Evolutionary conservation across 306 rosid genomes (phyloP).

Genomic region (Elaeagnus macrophylla): DNA sequence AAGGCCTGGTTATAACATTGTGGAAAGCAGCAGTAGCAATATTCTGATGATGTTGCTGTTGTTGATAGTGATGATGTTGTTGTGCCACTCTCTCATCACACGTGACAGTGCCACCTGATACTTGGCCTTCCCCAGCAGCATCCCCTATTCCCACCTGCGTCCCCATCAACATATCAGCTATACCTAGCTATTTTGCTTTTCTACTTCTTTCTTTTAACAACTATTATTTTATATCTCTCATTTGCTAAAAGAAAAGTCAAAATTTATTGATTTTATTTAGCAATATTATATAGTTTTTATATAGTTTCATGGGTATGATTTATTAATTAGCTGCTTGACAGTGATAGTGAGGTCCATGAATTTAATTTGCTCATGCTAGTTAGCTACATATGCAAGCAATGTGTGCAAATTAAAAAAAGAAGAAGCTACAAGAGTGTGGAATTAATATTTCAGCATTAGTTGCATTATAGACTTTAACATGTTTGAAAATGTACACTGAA

Average conservation of each 20-base stretch:
- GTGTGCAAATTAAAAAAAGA: not conserved
- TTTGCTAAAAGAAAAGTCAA: not conserved
- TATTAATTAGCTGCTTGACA: conserved; percentile 33
- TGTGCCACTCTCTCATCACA: conserved; percentile 41
- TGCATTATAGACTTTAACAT: not conserved
- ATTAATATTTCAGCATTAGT: too few species aligned
- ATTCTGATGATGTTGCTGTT: conserved; percentile 38
- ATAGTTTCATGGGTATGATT: conserved; percentile 18
- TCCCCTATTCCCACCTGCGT: conserved; percentile 79
- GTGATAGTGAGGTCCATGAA: conserved; percentile 27
- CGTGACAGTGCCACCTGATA: conserved; percentile 25
- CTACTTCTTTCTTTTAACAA: conserved; percentile 24
- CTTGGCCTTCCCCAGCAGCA: conserved; percentile 43
- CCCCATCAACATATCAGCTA: not conserved
- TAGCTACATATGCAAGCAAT: conserved; percentile 53
- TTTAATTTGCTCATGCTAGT: conserved; percentile 31
- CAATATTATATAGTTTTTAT: conserved; percentile 1
- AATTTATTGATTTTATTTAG: not conserved
- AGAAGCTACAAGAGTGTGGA: not conserved
- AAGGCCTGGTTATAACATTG: conserved; percentile 47
- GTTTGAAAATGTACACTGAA: not conserved
- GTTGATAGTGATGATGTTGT: conserved; percentile 30
- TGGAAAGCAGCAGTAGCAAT: conserved; percentile 50
- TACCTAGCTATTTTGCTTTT: not conserved
- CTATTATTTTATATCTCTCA: not conserved